Evolutionary conservation across 164 flowering plant species (phyloP).

Genomic region (Chloranthus sessilifolius): DNA sequence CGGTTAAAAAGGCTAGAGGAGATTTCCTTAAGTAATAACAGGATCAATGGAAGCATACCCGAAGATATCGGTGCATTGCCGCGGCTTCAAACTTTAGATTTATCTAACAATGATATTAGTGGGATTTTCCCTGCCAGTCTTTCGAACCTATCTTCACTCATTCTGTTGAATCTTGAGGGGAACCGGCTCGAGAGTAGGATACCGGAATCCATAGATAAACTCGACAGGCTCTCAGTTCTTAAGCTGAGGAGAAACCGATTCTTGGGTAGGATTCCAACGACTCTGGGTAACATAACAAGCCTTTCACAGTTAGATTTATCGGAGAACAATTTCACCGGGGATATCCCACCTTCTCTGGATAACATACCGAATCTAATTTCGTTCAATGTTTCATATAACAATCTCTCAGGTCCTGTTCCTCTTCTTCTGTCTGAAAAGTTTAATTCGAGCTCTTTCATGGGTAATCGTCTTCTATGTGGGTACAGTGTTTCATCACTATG

Average conservation of each 20-base stretch:
- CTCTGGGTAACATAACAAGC: constrained; percentile 45
- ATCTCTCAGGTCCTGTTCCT: constrained; percentile 83
- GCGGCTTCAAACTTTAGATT: constrained; percentile 45
- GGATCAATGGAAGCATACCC: constrained; percentile 54
- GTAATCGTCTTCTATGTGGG: constrained; percentile 87
- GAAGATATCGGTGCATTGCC: constrained; percentile 42
- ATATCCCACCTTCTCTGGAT: constrained; percentile 56
- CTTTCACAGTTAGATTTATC: constrained; percentile 59
- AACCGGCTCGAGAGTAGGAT: constrained; percentile 42
- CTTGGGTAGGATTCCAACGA: constrained; percentile 49
- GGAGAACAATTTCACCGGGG: constrained; percentile 47
- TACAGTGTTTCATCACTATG: constrained; percentile 56
- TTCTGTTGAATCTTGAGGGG: constrained; percentile 33
- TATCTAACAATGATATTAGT: constrained; percentile 50
- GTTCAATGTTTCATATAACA: constrained; percentile 84
- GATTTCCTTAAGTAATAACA: constrained; percentile 47
- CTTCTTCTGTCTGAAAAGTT: constrained; percentile 48
- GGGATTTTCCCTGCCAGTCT: constrained; percentile 50
- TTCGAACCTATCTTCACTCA: constrained; percentile 41
- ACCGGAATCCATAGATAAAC: constrained; percentile 33
- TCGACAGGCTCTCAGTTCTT: constrained; percentile 41
- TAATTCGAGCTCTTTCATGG: constrained; percentile 76
- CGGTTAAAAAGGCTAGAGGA: constrained; percentile 41
- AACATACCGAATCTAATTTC: constrained; percentile 41
- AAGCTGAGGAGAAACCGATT: constrained; percentile 44